Conservation (phyloP, 192 early-diverging fungal species). For the Coemansia sp. region DNA sequence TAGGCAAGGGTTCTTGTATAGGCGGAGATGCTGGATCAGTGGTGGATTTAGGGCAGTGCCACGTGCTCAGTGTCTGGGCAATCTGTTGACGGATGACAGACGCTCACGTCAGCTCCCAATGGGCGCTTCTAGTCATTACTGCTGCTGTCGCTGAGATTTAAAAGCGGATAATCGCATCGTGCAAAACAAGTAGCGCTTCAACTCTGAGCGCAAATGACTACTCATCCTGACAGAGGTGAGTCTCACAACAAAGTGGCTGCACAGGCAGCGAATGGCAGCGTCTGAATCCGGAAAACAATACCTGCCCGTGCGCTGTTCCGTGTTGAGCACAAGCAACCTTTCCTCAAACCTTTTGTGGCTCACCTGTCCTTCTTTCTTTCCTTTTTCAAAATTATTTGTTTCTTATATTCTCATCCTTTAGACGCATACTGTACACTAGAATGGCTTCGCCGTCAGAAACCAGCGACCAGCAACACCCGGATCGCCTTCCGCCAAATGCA, state of each 20-base stretch:
- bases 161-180: background rate
- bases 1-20: background rate
- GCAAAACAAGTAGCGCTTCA: too few relatives aligned
- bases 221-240: background rate
- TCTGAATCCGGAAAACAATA: background rate
- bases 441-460: conserved; percentile 4
- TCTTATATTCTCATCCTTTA: conserved; percentile 5
- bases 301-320: background rate
- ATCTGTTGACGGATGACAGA: background rate
- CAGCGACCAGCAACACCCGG: conserved; percentile 9
- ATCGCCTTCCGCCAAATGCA: conserved; percentile 35
- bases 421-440: background rate
- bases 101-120: too few relatives aligned
- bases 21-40: background rate
- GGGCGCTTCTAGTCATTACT: background rate
- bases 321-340: background rate
- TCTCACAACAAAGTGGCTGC: background rate
- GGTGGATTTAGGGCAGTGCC: background rate
- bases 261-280: background rate
- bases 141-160: background rate
- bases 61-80: background rate
- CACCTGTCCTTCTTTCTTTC: background rate
- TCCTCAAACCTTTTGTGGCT: background rate
- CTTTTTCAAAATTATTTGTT: background rate
- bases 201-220: background rate